Evolutionary conservation across 345 rosid genomes (phyloP), one percentile per base, ranked within the genome.

Genomic region (Clausena lansium): DNA sequence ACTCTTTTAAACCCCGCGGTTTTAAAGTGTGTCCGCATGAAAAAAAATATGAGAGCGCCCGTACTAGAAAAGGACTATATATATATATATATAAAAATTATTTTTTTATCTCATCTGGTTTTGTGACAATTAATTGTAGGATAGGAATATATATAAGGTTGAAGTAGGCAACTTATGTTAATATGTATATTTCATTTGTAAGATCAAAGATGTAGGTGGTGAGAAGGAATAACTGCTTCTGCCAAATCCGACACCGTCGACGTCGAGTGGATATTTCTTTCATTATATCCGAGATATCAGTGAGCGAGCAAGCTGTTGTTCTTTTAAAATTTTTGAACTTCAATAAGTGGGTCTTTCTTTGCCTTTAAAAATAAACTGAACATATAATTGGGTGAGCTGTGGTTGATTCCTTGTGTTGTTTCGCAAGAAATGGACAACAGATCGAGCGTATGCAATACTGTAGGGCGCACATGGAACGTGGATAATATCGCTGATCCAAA

Each of bases 381-480:
- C 27, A 19, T 35, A 35, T 68, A 14, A 30, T 9, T 30, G 33
- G 45, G 9, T 71, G 62, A 54, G 41, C 45, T 71, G 62, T 20
- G 33, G 45, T 30, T 54, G 45, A 71, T 71, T 71, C 74, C 62
- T 32, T 32, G 45, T 71, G 63, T 71, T 47, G 62, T 57, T 33
- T 55, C 17, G 15, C 28, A 38, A 60, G 33, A 60, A 73, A 60
- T 59, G 55, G 76, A 73, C 55, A 60, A 25, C 14, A 17, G 54
- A n/a, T n/a, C n/a, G n/a, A 7, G 38, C 33, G 50, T 57, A 10
- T 8, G 52, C 41, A 25, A 2, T 55, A 38, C 38, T 28, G 67
- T 60, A 39, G 19, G 35, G n/a, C 38, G 33, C 76, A 73, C 76
- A 73, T 74, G 77, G 77, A 60, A 22, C n/a, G 20, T 72, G 30